Evolutionary conservation across 2,329 filamentous ascomycete species (phyloP).

Genomic region (Fusarium sp.): DNA sequence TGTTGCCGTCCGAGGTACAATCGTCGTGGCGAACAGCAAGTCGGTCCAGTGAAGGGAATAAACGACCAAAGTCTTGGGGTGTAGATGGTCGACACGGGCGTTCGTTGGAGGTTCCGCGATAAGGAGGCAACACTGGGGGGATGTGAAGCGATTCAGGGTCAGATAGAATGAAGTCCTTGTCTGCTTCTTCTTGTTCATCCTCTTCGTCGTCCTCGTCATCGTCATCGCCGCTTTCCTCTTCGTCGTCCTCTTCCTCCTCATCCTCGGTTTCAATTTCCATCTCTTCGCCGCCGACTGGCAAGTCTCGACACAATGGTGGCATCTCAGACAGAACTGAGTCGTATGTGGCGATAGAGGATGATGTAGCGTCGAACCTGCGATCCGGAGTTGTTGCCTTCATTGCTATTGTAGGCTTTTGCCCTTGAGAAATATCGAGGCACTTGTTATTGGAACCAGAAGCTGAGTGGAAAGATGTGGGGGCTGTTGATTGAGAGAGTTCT

Average conservation of each 20-base stretch:
- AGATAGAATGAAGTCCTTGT: conserved; percentile 42
- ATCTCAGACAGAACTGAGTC: conserved; percentile 70
- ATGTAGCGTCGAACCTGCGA: conserved; percentile 37
- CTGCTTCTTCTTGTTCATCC: conserved; percentile 41
- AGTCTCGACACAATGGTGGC: conserved; percentile 40
- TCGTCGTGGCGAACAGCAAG: conserved; percentile 91
- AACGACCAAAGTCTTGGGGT: conserved; percentile 81
- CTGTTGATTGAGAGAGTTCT: conserved; percentile 43
- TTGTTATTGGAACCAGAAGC: conserved; percentile 41
- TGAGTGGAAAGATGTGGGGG: conserved; percentile 44
- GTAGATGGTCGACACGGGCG: conserved; percentile 79
- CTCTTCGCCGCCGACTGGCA: conserved; percentile 38
- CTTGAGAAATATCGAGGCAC: conserved; percentile 15
- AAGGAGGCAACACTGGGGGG: conserved; percentile 64
- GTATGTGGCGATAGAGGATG: conserved; percentile 79
- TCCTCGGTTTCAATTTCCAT: conserved; percentile 38
- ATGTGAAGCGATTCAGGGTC: conserved; percentile 52
- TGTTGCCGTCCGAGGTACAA: conserved; percentile 89
- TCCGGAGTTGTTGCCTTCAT: conserved; percentile 24
- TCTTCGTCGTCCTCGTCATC: conserved; percentile 51
- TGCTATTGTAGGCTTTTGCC: conserved; percentile 19
- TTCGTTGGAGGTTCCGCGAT: conserved; percentile 68
- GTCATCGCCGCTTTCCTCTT: conserved; percentile 37
- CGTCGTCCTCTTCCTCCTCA: conserved; percentile 34
- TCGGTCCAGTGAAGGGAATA: conserved; percentile 87